Conservation (phyloP, 2,329 filamentous ascomycete species). For the Ophiostoma tasmaniense region DNA sequence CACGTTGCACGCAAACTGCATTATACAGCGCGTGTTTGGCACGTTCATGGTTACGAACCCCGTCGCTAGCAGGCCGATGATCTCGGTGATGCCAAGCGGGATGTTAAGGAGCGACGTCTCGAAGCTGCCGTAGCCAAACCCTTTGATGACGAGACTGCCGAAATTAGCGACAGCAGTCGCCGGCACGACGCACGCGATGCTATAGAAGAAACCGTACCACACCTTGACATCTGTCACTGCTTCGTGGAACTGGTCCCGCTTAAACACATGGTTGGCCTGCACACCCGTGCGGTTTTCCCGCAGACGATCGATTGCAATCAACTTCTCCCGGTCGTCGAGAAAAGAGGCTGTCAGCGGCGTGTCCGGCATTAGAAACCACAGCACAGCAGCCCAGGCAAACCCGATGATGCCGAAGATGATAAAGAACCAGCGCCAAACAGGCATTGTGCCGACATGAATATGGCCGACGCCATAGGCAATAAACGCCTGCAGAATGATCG, state of each 20-base stretch:
- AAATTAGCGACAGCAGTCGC: slow-evolving; percentile 22
- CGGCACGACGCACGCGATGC: slow-evolving; percentile 30
- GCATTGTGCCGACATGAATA: slow-evolving; percentile 33
- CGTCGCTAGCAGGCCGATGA: slow-evolving; percentile 49
- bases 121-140: slow-evolving; percentile 49
- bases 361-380: neutral
- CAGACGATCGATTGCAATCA: neutral
- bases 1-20: slow-evolving; percentile 23
- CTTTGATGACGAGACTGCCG: slow-evolving; percentile 15
- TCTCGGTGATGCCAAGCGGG: slow-evolving; percentile 51
- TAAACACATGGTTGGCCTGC: neutral
- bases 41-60: slow-evolving; percentile 35
- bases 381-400: slow-evolving; percentile 35
- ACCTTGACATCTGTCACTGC: slow-evolving; percentile 34
- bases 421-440: slow-evolving; percentile 38
- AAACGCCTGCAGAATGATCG: slow-evolving; percentile 46
- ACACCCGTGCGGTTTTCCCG: neutral
- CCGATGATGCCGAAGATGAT: slow-evolving; percentile 43
- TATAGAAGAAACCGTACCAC: slow-evolving; percentile 36
- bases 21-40: slow-evolving; percentile 36
- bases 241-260: slow-evolving; percentile 33
- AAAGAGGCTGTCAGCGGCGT: neutral
- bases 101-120: slow-evolving; percentile 53
- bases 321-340: neutral
- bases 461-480: slow-evolving; percentile 45